These are phyloP conservation scores for Botrytis pseudocinerea DNA, from an alignment of 2,329 filamentous ascomycete species.

Conservation along the genomic window DNA sequence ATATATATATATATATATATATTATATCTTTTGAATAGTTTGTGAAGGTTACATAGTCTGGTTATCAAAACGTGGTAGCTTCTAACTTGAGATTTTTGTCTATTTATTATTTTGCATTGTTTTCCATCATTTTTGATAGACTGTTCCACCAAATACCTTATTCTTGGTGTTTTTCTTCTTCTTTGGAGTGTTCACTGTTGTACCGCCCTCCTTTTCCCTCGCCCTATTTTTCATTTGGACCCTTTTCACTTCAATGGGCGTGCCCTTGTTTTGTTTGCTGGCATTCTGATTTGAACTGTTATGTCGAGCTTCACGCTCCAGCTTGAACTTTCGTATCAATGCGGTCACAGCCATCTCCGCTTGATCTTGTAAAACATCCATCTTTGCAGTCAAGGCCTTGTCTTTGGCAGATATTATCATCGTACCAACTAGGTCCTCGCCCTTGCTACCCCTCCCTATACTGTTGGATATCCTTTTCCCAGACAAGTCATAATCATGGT, in stretches of 20 bases:
- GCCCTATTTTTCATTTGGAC: too few species aligned
- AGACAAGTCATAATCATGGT: conserved; percentile 46
- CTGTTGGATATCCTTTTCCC: conserved; percentile 29
- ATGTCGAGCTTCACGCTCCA: not conserved
- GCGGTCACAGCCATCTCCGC: conserved; percentile 29
- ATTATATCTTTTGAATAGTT: not conserved
- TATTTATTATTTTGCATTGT: not conserved
- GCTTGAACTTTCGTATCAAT: not conserved
- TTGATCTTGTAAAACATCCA: conserved; percentile 36
- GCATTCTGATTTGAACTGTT: not conserved
- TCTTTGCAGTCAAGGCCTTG: conserved; percentile 31
- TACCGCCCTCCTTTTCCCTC: not conserved
- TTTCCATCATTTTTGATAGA: not conserved
- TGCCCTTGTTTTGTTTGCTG: not conserved
- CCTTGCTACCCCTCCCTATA: conserved; percentile 34
- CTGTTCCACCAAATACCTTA: not conserved
- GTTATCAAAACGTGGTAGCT: not conserved
- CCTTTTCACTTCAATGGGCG: not conserved
- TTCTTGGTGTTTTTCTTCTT: not conserved
- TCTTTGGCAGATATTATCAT: conserved; percentile 39
- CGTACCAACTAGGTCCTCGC: conserved; percentile 42
- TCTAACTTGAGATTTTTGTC: not conserved
- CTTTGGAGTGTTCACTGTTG: not conserved
- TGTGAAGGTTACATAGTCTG: not conserved
- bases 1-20: not conserved